Evolutionary conservation across 768 basidiomycete species (phyloP).

Genomic region (Nevesoporus exiguus): DNA sequence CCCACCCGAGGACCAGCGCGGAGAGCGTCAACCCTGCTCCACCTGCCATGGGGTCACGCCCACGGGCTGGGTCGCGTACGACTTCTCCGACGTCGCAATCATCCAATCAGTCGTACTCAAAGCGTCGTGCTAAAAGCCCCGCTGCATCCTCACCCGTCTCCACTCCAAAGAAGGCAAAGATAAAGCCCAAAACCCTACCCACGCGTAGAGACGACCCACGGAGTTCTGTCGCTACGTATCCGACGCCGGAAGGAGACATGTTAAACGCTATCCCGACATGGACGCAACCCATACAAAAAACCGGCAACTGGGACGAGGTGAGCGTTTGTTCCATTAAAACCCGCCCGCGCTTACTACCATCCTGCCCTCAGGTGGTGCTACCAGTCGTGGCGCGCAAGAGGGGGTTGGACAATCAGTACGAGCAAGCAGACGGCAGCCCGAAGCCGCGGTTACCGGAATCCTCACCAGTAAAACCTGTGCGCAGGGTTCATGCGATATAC

Average conservation of each 20-base stretch:
- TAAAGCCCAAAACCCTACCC: slow-evolving; percentile 34
- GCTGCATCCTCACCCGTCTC: slow-evolving; percentile 37
- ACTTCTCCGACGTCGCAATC: slow-evolving; percentile 29
- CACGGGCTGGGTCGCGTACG: slow-evolving; percentile 21
- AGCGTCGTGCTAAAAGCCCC: slow-evolving; percentile 47
- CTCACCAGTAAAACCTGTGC: slow-evolving; percentile 52
- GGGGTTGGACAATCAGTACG: slow-evolving; percentile 68
- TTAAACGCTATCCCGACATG: slow-evolving; percentile 77
- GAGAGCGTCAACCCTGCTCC: slow-evolving; percentile 40
- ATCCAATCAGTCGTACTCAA: slow-evolving; percentile 37
- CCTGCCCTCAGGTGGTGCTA: slow-evolving; percentile 59
- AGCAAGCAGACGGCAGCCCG: slow-evolving; percentile 66
- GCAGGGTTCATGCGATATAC: slow-evolving; percentile 21
- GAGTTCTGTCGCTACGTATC: slow-evolving; percentile 65
- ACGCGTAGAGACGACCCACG: slow-evolving; percentile 44
- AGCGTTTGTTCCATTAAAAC: slow-evolving; percentile 19
- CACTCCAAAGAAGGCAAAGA: slow-evolving; percentile 39
- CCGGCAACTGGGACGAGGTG: slow-evolving; percentile 86
- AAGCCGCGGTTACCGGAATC: slow-evolving; percentile 44
- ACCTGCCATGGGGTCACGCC: slow-evolving; percentile 29
- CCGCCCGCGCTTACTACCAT: slow-evolving; percentile 8
- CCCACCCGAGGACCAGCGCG: slow-evolving; percentile 34
- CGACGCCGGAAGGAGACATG: slow-evolving; percentile 52
- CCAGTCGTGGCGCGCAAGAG: slow-evolving; percentile 84
- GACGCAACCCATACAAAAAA: slow-evolving; percentile 66